Evolutionary conservation across 495 filamentous ascomycete genomes (phyloP), one percentile per base, ranked within the genome.

Genomic region (Xylaria castorea): DNA sequence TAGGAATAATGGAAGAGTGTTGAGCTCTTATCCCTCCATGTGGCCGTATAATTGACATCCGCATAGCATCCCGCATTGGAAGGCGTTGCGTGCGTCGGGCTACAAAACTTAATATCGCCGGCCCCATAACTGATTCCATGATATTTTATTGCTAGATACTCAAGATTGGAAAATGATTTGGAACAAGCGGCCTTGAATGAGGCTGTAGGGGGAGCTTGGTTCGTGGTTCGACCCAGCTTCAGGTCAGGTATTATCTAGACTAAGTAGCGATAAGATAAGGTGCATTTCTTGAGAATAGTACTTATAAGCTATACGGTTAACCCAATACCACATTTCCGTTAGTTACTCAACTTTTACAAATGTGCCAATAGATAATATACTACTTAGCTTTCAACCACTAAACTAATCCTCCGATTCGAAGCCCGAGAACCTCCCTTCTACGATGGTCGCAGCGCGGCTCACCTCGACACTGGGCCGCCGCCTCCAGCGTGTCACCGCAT

Each of bases 371-470:
- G 18, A 5, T 20, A 32, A 42, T n/a, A 14, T 11, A 62, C 32
- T 42, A 6, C n/a, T n/a, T 9, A 40, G 38, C n/a, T 62, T 25
- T 16, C 27, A 44, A 36, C 60, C 12, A 20, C 25, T 5, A 3
- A 12, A 46, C 11, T 2, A 30, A 0, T 11, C 38, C 25, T n/a
- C 40, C 62, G 9, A 48, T n/a, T 34, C 62, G 42, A 65, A 65
- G 16, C 16, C 14, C 40, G 22, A 44, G 40, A 44, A 18, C 5
- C 62, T 30, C 6, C 42, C 42, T 46, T 38, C 66, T 36, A 74
- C 58, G 62, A 83, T 84, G 81, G 77, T 80, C 7, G 71, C 78
- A 50, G 57, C 68, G 32, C 80, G 79, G 50, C 62, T 73, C 65
- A 8, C 71, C n/a, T 68, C 42, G 38, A 57, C 65, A 30, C 64